These are phyloP conservation scores for Penicillium freii DNA, from an alignment of 2,329 filamentous ascomycete species.

Conservation along the genomic window DNA sequence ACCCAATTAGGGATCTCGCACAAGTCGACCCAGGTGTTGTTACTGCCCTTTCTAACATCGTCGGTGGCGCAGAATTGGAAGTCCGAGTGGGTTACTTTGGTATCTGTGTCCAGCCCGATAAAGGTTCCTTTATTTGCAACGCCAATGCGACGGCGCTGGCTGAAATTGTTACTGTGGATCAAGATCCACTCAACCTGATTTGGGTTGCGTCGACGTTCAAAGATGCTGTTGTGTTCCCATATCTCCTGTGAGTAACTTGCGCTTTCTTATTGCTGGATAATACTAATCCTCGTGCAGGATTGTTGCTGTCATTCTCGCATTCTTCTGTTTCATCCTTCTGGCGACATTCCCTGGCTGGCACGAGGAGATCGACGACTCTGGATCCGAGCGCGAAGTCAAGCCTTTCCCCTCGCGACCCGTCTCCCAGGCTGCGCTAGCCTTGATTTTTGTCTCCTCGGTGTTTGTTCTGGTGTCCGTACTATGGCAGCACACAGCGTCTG, in stretches of 20 bases:
- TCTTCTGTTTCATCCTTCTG: constrained; percentile 89
- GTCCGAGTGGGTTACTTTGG: constrained; percentile 97
- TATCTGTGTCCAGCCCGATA: constrained; percentile 90
- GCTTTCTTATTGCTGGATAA: not conserved
- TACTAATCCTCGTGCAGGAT: constrained; percentile 58
- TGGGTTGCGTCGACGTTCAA: constrained; percentile 98
- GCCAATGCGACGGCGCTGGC: constrained; percentile 95
- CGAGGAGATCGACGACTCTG: constrained; percentile 76
- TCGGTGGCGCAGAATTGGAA: constrained; percentile 77
- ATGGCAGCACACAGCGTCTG: constrained; percentile 81
- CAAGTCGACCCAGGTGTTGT: constrained; percentile 90
- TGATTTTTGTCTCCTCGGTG: constrained; percentile 73
- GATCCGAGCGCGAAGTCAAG: constrained; percentile 86
- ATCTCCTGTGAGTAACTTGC: constrained; percentile 71
- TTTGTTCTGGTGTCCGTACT: constrained; percentile 64
- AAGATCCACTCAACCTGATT: constrained; percentile 94
- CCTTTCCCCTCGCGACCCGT: constrained; percentile 90
- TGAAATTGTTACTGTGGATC: constrained; percentile 81
- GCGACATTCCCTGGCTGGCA: constrained; percentile 98
- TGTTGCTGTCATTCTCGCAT: constrained; percentile 95
- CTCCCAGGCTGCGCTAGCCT: constrained; percentile 85
- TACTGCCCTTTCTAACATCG: constrained; percentile 83
- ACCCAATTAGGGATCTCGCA: constrained; percentile 74
- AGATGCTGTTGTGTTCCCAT: constrained; percentile 97
- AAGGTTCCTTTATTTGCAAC: constrained; percentile 88